Base-by-base conservation (phyloP, 352 stramenopile species). In the Phytophthora rubi region DNA sequence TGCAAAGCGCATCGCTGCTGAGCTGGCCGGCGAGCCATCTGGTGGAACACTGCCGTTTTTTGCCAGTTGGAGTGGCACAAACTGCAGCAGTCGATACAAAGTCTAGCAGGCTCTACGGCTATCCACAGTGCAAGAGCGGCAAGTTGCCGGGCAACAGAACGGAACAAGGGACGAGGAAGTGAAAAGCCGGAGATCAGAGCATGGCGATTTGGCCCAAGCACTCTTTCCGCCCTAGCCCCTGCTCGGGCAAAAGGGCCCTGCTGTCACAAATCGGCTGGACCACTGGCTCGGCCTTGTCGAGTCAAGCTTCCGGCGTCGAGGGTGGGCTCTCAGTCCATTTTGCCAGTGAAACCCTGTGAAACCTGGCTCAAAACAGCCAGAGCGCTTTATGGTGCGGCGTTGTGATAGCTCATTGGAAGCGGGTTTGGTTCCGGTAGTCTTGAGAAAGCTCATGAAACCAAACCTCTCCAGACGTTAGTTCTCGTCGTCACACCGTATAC, bases 71-170 rank as follows among this genome's bases (percentile, higher is more conserved):
- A 68, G 57, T 60, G 53, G 57, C 28, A 70, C 62, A 15, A 39
- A 26, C 56, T 53, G 51, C 13, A 10, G 54, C 30, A 51, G 10
- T 59, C 52, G 44, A 71, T 77, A 76, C 21, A 52, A 53, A 57
- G 13, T 73, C 32, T 69, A 26, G 53, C 8, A 65, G 65, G 62
- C 70, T 79, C 71, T 73, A 48, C 26, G 59, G 62, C 53, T 59
- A 67, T 66, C 39, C 59, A 56, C n/a, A 51, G n/a, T 33, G 23
- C 53, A 71, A 71, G 62, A 75, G 51, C 48, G 16, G 21, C 39
- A 21, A 21, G 18, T 21, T 21, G 18, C 18, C 18, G 18, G 18
- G 18, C 18, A 54, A 62, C 51, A 44, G 42, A 56, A n/a, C 33
- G 13, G 33, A 62, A 71, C 53, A 58, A 61, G 55, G 53, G 59